phyloP scores from a whole-genome alignment of 352 stramenopile species.

The Pythium vanterpoolii region DNA sequence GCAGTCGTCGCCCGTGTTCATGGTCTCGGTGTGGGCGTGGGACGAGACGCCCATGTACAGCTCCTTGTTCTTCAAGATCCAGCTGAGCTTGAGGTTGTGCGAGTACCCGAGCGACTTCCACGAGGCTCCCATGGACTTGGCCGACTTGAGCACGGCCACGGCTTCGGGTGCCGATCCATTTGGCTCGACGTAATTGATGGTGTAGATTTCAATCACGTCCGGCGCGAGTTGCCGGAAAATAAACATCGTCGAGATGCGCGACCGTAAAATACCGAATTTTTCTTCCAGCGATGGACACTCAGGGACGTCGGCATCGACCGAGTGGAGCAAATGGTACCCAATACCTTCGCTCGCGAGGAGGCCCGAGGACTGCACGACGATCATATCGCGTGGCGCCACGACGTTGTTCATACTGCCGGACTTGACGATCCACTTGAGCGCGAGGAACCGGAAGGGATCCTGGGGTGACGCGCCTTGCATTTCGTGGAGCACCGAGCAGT shows the following conservation, averaged over 20 bases:
- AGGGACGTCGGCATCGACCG: conserved; percentile 31
- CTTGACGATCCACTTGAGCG: conserved; percentile 27
- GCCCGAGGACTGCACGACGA: conserved; percentile 15
- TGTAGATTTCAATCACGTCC: conserved; percentile 40
- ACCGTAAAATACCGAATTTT: conserved; percentile 33
- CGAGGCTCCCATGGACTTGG: conserved; percentile 33
- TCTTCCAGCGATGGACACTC: conserved; percentile 27
- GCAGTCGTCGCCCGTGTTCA: conserved; percentile 12
- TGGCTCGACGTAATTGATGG: conserved; percentile 38
- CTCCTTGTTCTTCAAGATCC: conserved; percentile 35
- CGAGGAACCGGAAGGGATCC: conserved; percentile 20
- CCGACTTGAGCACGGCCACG: conserved; percentile 32
- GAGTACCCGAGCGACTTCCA: conserved; percentile 27
- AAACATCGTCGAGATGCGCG: conserved; percentile 38
- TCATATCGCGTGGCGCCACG: conserved; percentile 13
- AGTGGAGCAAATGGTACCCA: conserved; percentile 44
- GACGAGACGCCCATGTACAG: conserved; percentile 3
- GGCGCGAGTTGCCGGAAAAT: conserved; percentile 30
- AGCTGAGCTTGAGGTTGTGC: conserved; percentile 27
- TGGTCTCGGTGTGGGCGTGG: not conserved
- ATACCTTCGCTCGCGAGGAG: conserved; percentile 18
- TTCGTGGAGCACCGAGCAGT: conserved; percentile 42
- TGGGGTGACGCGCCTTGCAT: conserved; percentile 32
- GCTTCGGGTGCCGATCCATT: conserved; percentile 42
- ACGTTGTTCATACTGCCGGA: conserved; percentile 8